A percentile compares a stretch with the other conserved stretches of the same genome.
These are phyloP conservation scores for Geotrichum australiense DNA, from an alignment of 1,139 yeast genomes.

Conservation along the genomic window DNA sequence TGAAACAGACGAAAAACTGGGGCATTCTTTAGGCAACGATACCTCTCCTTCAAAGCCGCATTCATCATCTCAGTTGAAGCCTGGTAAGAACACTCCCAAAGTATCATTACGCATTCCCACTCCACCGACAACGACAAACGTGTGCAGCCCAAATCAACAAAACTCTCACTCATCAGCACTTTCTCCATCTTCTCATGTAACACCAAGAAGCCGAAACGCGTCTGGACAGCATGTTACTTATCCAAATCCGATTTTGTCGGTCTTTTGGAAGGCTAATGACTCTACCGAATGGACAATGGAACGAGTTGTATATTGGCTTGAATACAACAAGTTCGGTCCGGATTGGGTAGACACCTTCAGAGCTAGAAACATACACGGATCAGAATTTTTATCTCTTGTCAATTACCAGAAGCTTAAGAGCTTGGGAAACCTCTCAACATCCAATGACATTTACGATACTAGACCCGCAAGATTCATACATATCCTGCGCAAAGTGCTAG, in stretches of 20 bases:
- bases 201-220: slow-evolving; percentile 17
- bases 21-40: not conserved
- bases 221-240: slow-evolving; percentile 20
- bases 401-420: slow-evolving; percentile 53
- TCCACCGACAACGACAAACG: not conserved
- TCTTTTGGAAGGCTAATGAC: slow-evolving; percentile 31
- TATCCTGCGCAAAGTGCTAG: slow-evolving; percentile 43
- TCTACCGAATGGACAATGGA: slow-evolving; percentile 60
- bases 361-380: slow-evolving; percentile 54
- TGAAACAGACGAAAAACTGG: not conserved
- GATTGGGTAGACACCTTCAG: slow-evolving; percentile 65
- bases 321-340: slow-evolving; percentile 55
- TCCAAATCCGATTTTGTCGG: slow-evolving; percentile 19
- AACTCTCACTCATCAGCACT: slow-evolving; percentile 8
- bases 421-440: slow-evolving; percentile 36
- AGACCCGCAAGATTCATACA: slow-evolving; percentile 53
- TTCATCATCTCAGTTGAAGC: too few species aligned
- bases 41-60: not conserved
- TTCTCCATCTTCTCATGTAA: slow-evolving; percentile 16
- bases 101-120: slow-evolving; percentile 1
- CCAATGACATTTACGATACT: slow-evolving; percentile 39
- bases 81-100: slow-evolving; percentile 1
- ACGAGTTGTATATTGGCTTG: slow-evolving; percentile 64
- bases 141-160: slow-evolving; percentile 3
- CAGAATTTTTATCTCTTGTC: slow-evolving; percentile 57